Evolutionary conservation across 345 rosid species (phyloP).

Genomic region (Aquilaria sinensis): DNA sequence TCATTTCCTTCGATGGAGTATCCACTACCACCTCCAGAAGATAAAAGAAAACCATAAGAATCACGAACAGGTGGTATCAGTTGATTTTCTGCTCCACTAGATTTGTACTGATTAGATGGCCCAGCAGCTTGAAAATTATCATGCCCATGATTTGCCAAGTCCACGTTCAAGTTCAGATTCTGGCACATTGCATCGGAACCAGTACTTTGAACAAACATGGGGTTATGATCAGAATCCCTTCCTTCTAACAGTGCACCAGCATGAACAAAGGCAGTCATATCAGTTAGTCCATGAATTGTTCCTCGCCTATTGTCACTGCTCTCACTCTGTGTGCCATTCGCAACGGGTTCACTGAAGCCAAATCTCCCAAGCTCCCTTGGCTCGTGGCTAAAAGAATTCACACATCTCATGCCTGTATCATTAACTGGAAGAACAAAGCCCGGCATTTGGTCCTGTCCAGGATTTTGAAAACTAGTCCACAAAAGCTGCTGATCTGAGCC

Average conservation of each 20-base stretch:
- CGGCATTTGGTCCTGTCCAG: constrained; percentile 35
- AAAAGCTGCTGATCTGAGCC: constrained; percentile 51
- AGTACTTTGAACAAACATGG: constrained; percentile 39
- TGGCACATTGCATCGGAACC: constrained; percentile 25
- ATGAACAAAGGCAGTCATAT: constrained; percentile 20
- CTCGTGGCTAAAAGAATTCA: constrained; percentile 45
- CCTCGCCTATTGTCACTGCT: constrained; percentile 32
- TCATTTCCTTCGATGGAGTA: constrained; percentile 30
- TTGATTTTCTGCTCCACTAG: constrained; percentile 30
- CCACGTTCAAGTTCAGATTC: constrained; percentile 56
- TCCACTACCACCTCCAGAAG: constrained; percentile 38
- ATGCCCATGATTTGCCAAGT: constrained; percentile 39
- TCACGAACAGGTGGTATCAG: constrained; percentile 22
- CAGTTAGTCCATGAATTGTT: constrained; percentile 39
- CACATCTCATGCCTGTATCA: constrained; percentile 26
- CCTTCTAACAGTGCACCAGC: constrained; percentile 42
- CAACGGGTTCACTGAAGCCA: constrained; percentile 44
- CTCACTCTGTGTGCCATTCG: constrained; percentile 41
- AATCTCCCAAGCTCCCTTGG: constrained; percentile 41
- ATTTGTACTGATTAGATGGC: constrained; percentile 29
- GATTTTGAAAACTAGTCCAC: constrained; percentile 58
- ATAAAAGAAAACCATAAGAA: constrained; percentile 24
- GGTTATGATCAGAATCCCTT: constrained; percentile 30
- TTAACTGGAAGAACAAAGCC: constrained; percentile 44
- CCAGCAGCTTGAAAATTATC: constrained; percentile 35